Base-by-base conservation (phyloP, 495 filamentous ascomycete genomes). In the Neurospora sp. region DNA sequence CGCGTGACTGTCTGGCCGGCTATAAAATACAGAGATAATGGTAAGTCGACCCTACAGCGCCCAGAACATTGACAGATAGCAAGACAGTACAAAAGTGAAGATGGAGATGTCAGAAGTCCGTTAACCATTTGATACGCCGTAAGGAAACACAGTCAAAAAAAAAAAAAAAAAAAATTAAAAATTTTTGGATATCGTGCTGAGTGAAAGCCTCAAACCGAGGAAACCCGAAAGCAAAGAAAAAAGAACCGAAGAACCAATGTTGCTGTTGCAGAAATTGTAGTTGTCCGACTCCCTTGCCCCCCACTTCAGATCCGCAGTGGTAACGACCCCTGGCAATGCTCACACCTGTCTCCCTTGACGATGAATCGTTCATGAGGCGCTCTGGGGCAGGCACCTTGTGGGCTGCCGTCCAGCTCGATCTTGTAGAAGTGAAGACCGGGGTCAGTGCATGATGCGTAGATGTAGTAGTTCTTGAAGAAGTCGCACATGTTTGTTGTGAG, bases 351-450 rank as follows among this genome's bases (percentile, higher is more conserved):
- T 65, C 53, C 53, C 53, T 65, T 65, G 53, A 93, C 83, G 74
- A 94, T 92, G 74, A 90, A 92, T 74, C 90, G 85, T 77, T 94
- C 90, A 79, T 94, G 91, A n/a, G 91, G 91, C 20, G 89, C 86
- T 70, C 86, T 84, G n/a, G 85, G 74, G 76, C 91, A 93, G 70
- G 86, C 85, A 39, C 83, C 82, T 61, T 88, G 86, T 77, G 87
- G 86, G 76, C 82, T 86, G 41, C 89, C 90, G 73, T 94, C 91
- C 69, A 90, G 77, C 8, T 85, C 85, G 12, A 89, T 92, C 72
- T 87, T 83, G 77, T 91, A 87, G 80, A 92, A 91, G 81, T 94
- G 91, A 18, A 86, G 83, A 70, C 85, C 85, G 12, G 90, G 91
- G 73, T 92, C 88, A 46, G 85, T 81, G 76, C 91, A 94, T 27